Base-by-base conservation (phyloP, 2,329 filamentous ascomycete genomes). In the Westerdykella sp. region DNA sequence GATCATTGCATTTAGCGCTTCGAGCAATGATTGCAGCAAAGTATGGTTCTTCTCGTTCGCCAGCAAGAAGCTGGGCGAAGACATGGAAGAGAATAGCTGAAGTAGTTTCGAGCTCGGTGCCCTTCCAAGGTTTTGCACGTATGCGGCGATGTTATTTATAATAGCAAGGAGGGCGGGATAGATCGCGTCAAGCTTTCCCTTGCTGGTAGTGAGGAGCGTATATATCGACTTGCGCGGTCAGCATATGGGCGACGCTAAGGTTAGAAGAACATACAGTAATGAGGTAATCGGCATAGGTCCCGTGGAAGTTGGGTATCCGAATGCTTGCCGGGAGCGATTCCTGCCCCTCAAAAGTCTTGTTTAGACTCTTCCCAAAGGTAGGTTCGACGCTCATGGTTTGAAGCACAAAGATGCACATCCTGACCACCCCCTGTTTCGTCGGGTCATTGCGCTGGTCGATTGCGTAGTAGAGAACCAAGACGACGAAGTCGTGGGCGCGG, bases 321-420 rank as follows among this genome's bases (percentile, higher is more conserved):
- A 98, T 91, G 38, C 81, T 84, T 13, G 79, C 68, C 11, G 93
- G 93, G 13, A 98, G 72, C 5, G 86, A 90, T 42, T 96, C 89
- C 63, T 96, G 91, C 1, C 83, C 85, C 49, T 89, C 84, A 55
- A 98, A 97, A 13, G 74, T 77, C 67, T 88, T 90, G 69, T 96
- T 97, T 40, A 98, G 74, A 56, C 88, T 91, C 60, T 84, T 80
- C 23, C 89, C 91, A 67, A 97, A 97, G 49, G 85, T 89, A 43
- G 84, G 79, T 68, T 97, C 93, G 2, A 94, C 89, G 58, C 91
- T 97, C 59, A 98, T 72, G 0, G 93, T 97, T 68, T 98, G 93
- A 34, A 98, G 71, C 35, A 97, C 77, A 65, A 98, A 97, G n/a
- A 94, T 84, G 67, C 93, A 96, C 89, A 97, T 96, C 43, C 93